A percentile compares a stretch with the other conserved stretches of the same genome.
These are phyloP conservation scores for Penicillium sp. DNA, from an alignment of 2,329 filamentous ascomycete genomes.

Conservation along the genomic window DNA sequence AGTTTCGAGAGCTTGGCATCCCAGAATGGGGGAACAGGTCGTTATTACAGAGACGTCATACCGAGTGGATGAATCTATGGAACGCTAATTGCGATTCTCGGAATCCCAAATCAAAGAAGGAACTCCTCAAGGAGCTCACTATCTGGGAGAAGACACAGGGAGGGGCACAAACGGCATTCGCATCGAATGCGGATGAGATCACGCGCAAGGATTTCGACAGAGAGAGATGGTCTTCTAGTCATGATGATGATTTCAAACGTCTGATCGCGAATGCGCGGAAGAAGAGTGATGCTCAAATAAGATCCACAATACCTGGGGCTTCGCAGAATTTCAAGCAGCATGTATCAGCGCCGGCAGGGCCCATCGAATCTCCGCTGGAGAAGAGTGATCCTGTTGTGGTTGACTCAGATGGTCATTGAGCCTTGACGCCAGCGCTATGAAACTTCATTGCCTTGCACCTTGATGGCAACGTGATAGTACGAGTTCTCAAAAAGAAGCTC, in stretches of 20 bases:
- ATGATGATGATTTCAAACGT: conserved; percentile 73
- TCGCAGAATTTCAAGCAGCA: conserved; percentile 1
- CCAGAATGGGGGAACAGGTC: conserved; percentile 65
- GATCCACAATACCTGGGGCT: conserved; percentile 27
- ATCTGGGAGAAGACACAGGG: conserved; percentile 84
- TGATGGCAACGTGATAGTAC: background rate
- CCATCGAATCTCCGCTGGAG: conserved; percentile 1
- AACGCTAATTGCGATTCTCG: conserved; percentile 94
- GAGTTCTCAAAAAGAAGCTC: background rate
- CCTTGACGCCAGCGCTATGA: conserved; percentile 2
- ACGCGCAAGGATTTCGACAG: conserved; percentile 89
- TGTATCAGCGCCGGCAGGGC: conserved; percentile 1
- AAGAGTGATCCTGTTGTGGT: conserved; percentile 2
- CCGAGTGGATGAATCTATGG: conserved; percentile 92
- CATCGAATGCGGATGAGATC: conserved; percentile 46
- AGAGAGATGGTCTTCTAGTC: conserved; percentile 68
- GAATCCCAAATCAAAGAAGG: conserved; percentile 65
- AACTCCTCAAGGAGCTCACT: conserved; percentile 76
- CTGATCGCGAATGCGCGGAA: conserved; percentile 73
- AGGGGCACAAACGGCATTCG: conserved; percentile 38
- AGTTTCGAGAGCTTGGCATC: conserved; percentile 76
- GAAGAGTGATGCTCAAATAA: conserved; percentile 40
- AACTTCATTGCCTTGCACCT: background rate
- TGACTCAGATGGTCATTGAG: background rate
- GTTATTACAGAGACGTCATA: conserved; percentile 75